A percentile compares a stretch with the other conserved stretches of the same genome.
These are phyloP conservation scores for Apostasia shenzhenica DNA, from an alignment of 106 monocot species.

Conservation along the genomic window DNA sequence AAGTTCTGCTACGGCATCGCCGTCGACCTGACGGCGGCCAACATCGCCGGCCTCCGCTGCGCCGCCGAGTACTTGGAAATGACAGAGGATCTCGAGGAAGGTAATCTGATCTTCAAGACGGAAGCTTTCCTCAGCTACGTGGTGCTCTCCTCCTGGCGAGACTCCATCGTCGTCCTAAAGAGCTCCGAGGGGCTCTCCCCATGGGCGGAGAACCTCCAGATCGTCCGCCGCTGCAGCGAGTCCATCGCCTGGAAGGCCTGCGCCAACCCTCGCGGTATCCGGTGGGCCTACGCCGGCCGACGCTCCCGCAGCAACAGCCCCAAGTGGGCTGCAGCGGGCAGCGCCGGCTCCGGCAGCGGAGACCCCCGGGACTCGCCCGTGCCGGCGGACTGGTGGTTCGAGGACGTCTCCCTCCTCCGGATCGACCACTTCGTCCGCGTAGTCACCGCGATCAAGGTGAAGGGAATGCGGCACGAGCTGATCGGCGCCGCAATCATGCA, in stretches of 20 bases:
- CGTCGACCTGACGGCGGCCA: conserved; percentile 73
- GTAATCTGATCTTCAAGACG: conserved; percentile 93
- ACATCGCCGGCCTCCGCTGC: conserved; percentile 85
- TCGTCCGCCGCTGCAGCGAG: conserved; percentile 83
- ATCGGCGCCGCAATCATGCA: conserved; percentile 74
- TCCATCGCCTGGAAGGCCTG: conserved; percentile 97
- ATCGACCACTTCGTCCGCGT: conserved; percentile 90
- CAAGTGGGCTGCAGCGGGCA: conserved; percentile 36
- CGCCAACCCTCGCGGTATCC: conserved; percentile 59
- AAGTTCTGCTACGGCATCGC: conserved; percentile 92
- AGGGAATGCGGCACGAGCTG: conserved; percentile 72
- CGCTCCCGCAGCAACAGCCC: conserved; percentile 24
- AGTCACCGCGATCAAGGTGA: conserved; percentile 72
- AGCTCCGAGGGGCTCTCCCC: conserved; percentile 84
- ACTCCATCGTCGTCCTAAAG: conserved; percentile 80
- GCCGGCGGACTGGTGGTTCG: conserved; percentile 90
- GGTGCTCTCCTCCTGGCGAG: conserved; percentile 82
- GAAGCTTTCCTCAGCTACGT: conserved; percentile 96
- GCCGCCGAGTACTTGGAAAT: conserved; percentile 91
- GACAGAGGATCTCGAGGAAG: conserved; percentile 94
- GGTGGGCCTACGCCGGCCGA: conserved; percentile 72
- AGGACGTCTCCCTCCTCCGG: conserved; percentile 72
- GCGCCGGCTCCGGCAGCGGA: conserved; percentile 62
- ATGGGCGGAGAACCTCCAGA: conserved; percentile 96
- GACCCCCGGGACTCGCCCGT: conserved; percentile 16